These are phyloP conservation scores for Ceratobasidium sp. DNA, from an alignment of 1,284 basidiomycete genomes.

Conservation along the genomic window DNA sequence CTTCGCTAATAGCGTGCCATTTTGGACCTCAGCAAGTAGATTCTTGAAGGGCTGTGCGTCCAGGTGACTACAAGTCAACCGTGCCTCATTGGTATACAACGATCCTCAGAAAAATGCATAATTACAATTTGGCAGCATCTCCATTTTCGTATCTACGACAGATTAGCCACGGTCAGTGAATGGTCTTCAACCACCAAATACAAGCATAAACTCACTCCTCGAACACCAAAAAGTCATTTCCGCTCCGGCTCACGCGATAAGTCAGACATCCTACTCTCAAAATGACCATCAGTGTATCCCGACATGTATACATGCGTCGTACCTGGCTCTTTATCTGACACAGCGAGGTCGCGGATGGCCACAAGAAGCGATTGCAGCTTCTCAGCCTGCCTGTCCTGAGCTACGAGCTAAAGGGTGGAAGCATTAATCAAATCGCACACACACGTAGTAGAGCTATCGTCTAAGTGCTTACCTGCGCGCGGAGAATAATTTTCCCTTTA, in stretches of 20 bases:
- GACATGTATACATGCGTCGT: neutral
- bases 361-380: neutral
- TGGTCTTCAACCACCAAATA: neutral
- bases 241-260: neutral
- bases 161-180: neutral
- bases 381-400: constrained; percentile 20
- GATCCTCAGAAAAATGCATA: neutral
- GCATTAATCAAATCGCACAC: neutral
- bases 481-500: constrained; percentile 10
- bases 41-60: neutral
- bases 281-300: neutral
- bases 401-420: neutral
- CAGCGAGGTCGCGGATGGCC: neutral
- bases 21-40: neutral
- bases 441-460: too few species aligned
- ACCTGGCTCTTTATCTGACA: constrained; percentile 19
- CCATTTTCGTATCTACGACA: neutral
- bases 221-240: constrained; percentile 2
- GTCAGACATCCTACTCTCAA: neutral
- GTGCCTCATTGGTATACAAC: neutral
- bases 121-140: neutral
- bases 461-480: neutral
- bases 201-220: constrained; percentile 1
- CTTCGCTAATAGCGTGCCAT: neutral
- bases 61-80: too few species aligned